Evolutionary conservation across 345 rosid species (phyloP).

Genomic region (Arabis alpina): DNA sequence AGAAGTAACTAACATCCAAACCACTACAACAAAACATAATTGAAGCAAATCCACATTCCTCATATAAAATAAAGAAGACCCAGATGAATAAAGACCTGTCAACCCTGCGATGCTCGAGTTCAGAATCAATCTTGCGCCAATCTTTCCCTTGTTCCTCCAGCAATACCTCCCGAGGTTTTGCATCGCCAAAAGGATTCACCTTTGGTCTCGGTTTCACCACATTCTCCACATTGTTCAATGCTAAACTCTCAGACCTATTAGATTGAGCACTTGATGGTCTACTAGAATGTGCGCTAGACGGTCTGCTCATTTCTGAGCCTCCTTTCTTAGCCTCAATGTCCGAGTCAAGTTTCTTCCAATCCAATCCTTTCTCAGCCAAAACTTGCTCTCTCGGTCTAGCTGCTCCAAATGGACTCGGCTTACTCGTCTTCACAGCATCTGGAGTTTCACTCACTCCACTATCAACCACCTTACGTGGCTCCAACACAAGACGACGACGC

Average conservation of each 20-base stretch:
- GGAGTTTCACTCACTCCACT: constrained; percentile 45
- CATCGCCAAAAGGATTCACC: constrained; percentile 95
- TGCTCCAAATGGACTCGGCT: constrained; percentile 83
- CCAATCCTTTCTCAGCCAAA: constrained; percentile 91
- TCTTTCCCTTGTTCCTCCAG: constrained; percentile 85
- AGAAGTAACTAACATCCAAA: background rate
- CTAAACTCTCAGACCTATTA: constrained; percentile 72
- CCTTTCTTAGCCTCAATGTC: constrained; percentile 80
- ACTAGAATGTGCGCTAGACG: constrained; percentile 88
- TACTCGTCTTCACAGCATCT: constrained; percentile 54
- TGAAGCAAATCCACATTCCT: constrained; percentile 1
- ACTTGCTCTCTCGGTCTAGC: constrained; percentile 96
- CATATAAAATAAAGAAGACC: background rate
- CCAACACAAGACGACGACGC: constrained; percentile 70
- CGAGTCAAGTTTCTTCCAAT: constrained; percentile 81
- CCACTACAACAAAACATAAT: background rate
- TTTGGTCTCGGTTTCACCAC: constrained; percentile 73
- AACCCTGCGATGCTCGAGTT: constrained; percentile 82
- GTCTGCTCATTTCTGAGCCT: constrained; percentile 60
- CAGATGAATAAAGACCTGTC: constrained; percentile 53
- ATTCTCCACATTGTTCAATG: constrained; percentile 61
- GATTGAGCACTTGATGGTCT: constrained; percentile 95
- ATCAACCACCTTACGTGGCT: constrained; percentile 62
- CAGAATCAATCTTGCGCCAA: constrained; percentile 90
- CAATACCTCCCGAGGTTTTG: constrained; percentile 94